Conservation (phyloP, 2,329 filamentous ascomycete genomes). For the Hypoxylon sp. region DNA sequence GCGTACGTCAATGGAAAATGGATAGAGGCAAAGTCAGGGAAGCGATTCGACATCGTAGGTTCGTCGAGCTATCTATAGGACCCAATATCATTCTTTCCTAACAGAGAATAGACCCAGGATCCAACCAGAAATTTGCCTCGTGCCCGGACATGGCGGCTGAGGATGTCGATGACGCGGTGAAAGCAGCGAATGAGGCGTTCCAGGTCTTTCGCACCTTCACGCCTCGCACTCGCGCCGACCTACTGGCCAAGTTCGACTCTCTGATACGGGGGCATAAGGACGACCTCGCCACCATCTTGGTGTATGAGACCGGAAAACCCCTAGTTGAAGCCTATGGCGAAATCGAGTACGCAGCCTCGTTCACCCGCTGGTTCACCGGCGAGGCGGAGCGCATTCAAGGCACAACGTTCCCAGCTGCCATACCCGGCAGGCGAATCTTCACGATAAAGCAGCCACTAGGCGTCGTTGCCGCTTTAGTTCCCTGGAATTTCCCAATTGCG, state of each 20-base stretch:
- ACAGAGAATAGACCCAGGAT: slow-evolving; percentile 60
- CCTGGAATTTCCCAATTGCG: slow-evolving; percentile 79
- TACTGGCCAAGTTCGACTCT: slow-evolving; percentile 75
- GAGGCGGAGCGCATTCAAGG: slow-evolving; percentile 69
- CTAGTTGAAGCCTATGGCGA: slow-evolving; percentile 68
- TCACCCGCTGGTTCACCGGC: slow-evolving; percentile 70
- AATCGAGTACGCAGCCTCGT: slow-evolving; percentile 68
- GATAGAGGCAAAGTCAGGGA: slow-evolving; percentile 69
- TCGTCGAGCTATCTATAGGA: slow-evolving; percentile 21
- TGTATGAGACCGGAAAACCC: slow-evolving; percentile 73
- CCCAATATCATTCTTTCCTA: slow-evolving; percentile 7
- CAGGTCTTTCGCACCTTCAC: slow-evolving; percentile 71
- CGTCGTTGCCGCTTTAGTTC: slow-evolving; percentile 76
- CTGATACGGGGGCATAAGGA: slow-evolving; percentile 74
- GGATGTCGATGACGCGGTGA: slow-evolving; percentile 73
- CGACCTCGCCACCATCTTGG: slow-evolving; percentile 74
- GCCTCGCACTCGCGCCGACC: slow-evolving; percentile 72
- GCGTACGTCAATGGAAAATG: slow-evolving; percentile 69
- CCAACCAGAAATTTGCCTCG: slow-evolving; percentile 59
- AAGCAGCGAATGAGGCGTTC: slow-evolving; percentile 73
- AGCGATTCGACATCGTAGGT: slow-evolving; percentile 71
- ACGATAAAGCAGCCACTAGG: slow-evolving; percentile 83
- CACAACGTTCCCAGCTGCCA: slow-evolving; percentile 69
- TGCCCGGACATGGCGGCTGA: slow-evolving; percentile 63
- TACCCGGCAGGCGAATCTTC: slow-evolving; percentile 75